Percentiles rank a stretch among this genome's conserved stretches.
phyloP scores from a whole-genome alignment of 2,329 filamentous ascomycete species.

The Aspergillus sclerotialis region DNA sequence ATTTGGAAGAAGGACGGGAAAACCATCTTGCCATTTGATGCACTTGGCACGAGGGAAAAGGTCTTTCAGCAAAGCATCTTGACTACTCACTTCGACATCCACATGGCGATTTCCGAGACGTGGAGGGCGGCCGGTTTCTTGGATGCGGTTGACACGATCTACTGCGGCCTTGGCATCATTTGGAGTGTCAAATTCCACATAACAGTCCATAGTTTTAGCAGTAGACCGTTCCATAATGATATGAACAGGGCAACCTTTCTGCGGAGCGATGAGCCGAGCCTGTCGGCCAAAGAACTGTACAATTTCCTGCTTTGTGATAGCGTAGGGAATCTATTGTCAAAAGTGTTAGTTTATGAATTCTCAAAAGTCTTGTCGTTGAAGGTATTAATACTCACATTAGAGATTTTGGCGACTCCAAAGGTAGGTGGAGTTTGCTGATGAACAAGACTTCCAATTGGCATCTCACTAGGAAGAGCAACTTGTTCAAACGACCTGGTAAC shows the following conservation, averaged over 20 bases:
- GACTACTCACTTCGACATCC: slow-evolving; percentile 39
- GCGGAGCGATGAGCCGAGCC: slow-evolving; percentile 30
- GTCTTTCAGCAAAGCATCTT: slow-evolving; percentile 44
- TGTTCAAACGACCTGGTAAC: slow-evolving; percentile 7
- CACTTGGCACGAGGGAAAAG: slow-evolving; percentile 48
- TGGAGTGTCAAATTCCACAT: slow-evolving; percentile 37
- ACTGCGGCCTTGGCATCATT: slow-evolving; percentile 34
- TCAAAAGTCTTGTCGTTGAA: slow-evolving; percentile 4
- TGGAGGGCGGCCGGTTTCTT: slow-evolving; percentile 30
- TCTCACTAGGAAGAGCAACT: slow-evolving; percentile 11
- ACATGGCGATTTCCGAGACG: slow-evolving; percentile 44
- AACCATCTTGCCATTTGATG: slow-evolving; percentile 37
- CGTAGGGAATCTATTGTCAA: slow-evolving; percentile 40
- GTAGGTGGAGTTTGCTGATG: slow-evolving; percentile 12
- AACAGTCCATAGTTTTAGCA: slow-evolving; percentile 51
- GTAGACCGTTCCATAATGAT: slow-evolving; percentile 53
- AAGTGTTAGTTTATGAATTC: slow-evolving; percentile 3
- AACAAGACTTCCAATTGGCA: slow-evolving; percentile 22
- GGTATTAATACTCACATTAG: slow-evolving; percentile 23
- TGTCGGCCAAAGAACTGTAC: slow-evolving; percentile 40
- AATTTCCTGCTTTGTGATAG: slow-evolving; percentile 44
- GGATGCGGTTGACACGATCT: slow-evolving; percentile 28
- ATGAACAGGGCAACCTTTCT: slow-evolving; percentile 42
- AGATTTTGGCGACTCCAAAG: slow-evolving; percentile 29
- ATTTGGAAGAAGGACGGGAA: slow-evolving; percentile 26